Evolutionary conservation across 768 basidiomycete genomes (phyloP), one percentile per base, ranked within the genome.

Genomic region (Amanita rimosa): DNA sequence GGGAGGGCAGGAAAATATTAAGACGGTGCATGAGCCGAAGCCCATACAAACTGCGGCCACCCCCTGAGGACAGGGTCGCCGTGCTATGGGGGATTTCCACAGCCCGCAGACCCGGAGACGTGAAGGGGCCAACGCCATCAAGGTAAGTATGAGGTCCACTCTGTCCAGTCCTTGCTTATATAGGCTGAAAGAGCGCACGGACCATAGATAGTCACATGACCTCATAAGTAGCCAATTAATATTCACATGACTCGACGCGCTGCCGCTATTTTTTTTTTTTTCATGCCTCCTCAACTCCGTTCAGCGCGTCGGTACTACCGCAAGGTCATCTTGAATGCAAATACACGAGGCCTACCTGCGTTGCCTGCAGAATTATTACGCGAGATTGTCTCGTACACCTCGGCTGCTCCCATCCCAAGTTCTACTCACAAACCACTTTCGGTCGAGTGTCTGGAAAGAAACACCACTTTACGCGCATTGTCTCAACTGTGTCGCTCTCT

Each of bases 1-100:
- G 72, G 73, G 67, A 68, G 76, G 75, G 81, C 79, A 66, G 81
- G 79, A 73, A 83, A 83, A 83, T 83, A 83, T 83, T 81, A 57
- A 71, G 79, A 82, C 78, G 73, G 74, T 83, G 79, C 81, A 80
- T 81, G 76, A 72, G 71, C 80, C 78, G 69, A 75, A 76, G 76
- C 75, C 64, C 76, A 81, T 73, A 80, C 78, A 79, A 79, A 62
- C 73, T 71, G 59, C 57, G 58, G 50, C 57, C 58, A 62, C 66
- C 65, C 73, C 71, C 72, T 74, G 70, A 60, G 72, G 71, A 72
- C 71, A 73, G 39, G 67, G 71, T 73, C 71, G 71, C 71, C 72
- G 69, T 73, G 72, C 71, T 71, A 73, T 73, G 71, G 64, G 68
- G 61, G 60, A 53, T 63, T 64, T 63, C 67, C 54, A 62, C 59